Conservation (phyloP, 225 moss, liverwort and hornwort genomes). For the Thuidium tamariscinum region DNA sequence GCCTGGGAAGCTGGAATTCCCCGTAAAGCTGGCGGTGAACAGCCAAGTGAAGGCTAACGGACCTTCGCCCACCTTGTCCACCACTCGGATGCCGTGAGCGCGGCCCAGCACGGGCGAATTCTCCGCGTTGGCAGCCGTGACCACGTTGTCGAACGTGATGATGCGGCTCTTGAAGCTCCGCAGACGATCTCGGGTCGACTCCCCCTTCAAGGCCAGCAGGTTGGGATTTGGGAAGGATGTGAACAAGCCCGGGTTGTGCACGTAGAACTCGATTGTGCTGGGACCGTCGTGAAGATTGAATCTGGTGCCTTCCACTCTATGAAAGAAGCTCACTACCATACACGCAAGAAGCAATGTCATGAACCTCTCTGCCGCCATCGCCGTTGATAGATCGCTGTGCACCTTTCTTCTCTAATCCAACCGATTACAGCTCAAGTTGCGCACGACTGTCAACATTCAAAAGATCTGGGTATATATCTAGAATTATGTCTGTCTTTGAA, state of each 20-base stretch:
- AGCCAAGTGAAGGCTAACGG: slow-evolving; percentile 38
- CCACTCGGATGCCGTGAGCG: slow-evolving; percentile 39
- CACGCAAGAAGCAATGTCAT: neutral
- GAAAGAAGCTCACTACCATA: neutral
- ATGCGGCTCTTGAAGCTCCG: slow-evolving; percentile 27
- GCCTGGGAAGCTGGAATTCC: neutral
- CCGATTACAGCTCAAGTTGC: no score
- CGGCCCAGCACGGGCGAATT: slow-evolving; percentile 6
- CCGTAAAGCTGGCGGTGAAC: slow-evolving; percentile 23
- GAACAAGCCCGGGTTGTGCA: slow-evolving; percentile 43
- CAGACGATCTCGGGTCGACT: neutral
- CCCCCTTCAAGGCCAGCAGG: slow-evolving; percentile 9
- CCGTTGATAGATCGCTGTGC: neutral
- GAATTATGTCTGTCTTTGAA: neutral
- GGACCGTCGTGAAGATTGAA: neutral
- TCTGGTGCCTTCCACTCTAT: neutral
- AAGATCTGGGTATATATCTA: no score
- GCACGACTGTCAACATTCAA: neutral
- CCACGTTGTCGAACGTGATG: slow-evolving; percentile 34
- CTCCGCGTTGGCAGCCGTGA: slow-evolving; percentile 6
- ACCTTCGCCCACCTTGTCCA: slow-evolving; percentile 31
- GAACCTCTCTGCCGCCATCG: neutral
- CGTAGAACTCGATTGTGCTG: slow-evolving; percentile 16
- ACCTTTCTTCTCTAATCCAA: neutral
- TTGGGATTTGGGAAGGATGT: slow-evolving; percentile 3